Evolutionary conservation across 1,284 basidiomycete genomes (phyloP), one percentile per base, ranked within the genome.

Genomic region (Porogramme epimiltina): DNA sequence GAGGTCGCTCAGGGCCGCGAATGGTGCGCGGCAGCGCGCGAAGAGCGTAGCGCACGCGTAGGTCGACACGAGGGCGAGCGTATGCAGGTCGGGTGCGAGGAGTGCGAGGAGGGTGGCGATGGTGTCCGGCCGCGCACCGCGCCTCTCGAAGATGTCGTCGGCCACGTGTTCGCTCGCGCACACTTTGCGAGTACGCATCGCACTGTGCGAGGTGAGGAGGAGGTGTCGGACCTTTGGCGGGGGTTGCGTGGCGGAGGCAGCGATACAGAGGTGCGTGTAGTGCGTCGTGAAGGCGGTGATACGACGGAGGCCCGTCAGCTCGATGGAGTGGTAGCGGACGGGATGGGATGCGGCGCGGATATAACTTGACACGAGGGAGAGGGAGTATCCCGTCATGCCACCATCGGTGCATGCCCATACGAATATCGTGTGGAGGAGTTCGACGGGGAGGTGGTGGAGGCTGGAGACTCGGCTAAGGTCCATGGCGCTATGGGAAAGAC

Each of bases 331-430:
- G 31, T 47, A 46, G 13, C 48, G 51, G 4, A 34, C 19, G 2
- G 37, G 46, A 18, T 25, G 46, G 15, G 20, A 36, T 18, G 23
- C 23, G n/a, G 20, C 39, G 13, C 28, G 46, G 37, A 52, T 13
- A 28, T 25, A 24, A 4, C 16, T 34, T 9, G 56, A 55, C 13
- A 50, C 45, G n/a, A 51, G 45, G 6, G 49, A 46, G 24, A 55
- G 43, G 13, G 56, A 45, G 18, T 54, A 42, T 13, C 50, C 56
- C 3, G 56, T 59, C 36, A 18, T 26, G 8, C 56, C 56, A 16
- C 54, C 51, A 25, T 55, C 53, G 6, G 39, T 51, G 19, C 53
- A 59, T 2, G 53, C 56, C 10, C 39, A 33, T 16, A 39, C 36
- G 46, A 52, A 47, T 36, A 53, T 53, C 13, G 8, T 41, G 26